phyloP scores from a whole-genome alignment of 2,329 filamentous ascomycete genomes.

The Huntiella savannae region DNA sequence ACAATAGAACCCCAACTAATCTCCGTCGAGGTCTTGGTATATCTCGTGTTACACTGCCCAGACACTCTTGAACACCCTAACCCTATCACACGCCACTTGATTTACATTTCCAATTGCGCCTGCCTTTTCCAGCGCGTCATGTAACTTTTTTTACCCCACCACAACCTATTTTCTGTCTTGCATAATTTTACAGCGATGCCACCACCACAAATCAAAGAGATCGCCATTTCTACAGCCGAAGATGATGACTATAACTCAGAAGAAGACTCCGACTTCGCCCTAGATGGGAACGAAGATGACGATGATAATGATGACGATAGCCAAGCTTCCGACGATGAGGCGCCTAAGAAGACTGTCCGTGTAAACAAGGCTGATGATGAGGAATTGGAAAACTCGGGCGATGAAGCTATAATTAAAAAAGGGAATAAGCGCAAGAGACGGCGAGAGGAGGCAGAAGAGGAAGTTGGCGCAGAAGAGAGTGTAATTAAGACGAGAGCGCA shows the following conservation, averaged over 20 bases:
- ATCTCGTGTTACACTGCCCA: too few species aligned
- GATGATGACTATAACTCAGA: conserved; percentile 40
- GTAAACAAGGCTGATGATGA: conserved; percentile 17
- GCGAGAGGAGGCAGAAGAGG: conserved; percentile 28
- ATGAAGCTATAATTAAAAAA: conserved; percentile 48
- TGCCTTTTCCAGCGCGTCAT: too few species aligned
- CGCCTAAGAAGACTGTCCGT: conserved; percentile 10
- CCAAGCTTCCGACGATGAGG: conserved; percentile 11
- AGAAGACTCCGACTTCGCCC: conserved; percentile 55
- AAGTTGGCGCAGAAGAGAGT: conserved; percentile 35
- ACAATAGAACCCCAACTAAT: too few species aligned
- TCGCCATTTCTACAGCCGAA: not conserved
- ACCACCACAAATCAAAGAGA: not conserved
- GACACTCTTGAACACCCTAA: too few species aligned
- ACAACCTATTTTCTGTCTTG: not conserved
- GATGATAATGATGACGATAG: conserved; percentile 15
- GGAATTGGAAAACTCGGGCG: conserved; percentile 46
- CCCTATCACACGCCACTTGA: too few species aligned
- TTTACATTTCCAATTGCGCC: too few species aligned
- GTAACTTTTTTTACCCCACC: not conserved
- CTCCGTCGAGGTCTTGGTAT: too few species aligned
- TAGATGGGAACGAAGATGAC: conserved; percentile 36
- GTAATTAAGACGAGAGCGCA: conserved; percentile 56
- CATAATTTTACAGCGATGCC: not conserved
- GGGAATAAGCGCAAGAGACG: conserved; percentile 35